A percentile compares a stretch with the other conserved stretches of the same genome.
Evolutionary conservation across 2,329 filamentous ascomycete genomes (phyloP).

Genomic region (Xylaria hypoxylon): DNA sequence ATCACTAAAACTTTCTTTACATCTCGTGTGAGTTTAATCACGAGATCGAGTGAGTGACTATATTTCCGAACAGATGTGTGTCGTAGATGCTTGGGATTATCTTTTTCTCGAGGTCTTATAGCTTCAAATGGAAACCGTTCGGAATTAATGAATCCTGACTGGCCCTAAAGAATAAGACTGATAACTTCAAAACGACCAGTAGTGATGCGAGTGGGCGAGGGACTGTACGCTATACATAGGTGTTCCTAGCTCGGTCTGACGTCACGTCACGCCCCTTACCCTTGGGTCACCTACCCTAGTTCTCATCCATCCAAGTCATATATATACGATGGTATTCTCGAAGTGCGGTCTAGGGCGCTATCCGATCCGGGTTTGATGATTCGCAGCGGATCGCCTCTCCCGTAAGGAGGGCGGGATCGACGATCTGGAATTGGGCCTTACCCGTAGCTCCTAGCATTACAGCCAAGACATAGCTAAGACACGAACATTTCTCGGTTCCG

Average conservation of each 20-base stretch:
- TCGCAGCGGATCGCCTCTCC: not conserved
- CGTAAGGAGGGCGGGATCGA: not conserved
- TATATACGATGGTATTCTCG: not conserved
- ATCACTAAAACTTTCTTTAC: too few species aligned
- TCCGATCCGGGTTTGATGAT: not conserved
- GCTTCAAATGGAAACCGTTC: too few species aligned
- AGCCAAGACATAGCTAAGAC: not conserved
- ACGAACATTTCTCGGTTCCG: conserved; percentile 27
- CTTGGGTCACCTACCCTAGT: not conserved
- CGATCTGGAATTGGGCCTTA: not conserved
- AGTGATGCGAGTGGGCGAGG: too few species aligned
- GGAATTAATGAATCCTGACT: too few species aligned
- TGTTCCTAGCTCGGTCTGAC: not conserved
- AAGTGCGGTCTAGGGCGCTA: too few species aligned
- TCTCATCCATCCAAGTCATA: not conserved
- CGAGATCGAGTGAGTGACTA: not conserved
- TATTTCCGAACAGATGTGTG: not conserved
- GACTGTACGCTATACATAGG: not conserved
- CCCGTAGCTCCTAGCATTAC: too few species aligned
- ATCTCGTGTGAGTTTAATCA: too few species aligned
- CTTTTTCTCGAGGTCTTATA: not conserved
- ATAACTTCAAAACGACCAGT: too few species aligned
- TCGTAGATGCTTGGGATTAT: not conserved
- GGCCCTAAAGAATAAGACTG: too few species aligned
- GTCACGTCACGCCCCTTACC: not conserved